A percentile compares a stretch with the other conserved stretches of the same genome.
Conservation (phyloP, 441 rosid species). For the Mallotus japonicus region DNA sequence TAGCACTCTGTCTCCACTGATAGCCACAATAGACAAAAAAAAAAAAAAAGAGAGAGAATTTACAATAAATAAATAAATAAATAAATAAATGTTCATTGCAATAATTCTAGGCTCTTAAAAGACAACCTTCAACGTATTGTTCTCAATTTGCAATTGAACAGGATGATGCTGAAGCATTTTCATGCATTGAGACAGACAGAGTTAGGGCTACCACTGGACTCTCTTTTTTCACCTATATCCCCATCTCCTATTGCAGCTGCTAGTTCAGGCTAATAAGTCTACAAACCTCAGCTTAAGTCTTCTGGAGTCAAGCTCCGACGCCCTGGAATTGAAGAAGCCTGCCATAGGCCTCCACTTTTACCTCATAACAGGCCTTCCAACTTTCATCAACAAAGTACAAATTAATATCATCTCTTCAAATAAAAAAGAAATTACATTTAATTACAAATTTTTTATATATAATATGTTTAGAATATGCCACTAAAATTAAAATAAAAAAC, state of each 20-base stretch:
- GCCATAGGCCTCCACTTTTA: conserved; percentile 84
- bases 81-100: too few species aligned
- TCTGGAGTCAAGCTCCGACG: conserved; percentile 76
- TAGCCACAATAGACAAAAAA: too few species aligned
- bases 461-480: too few species aligned
- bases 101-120: not conserved
- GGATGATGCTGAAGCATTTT: conserved; percentile 83
- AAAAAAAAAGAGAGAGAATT: not conserved
- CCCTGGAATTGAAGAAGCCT: conserved; percentile 72
- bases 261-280: conserved; percentile 96
- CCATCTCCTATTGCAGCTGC: conserved; percentile 71
- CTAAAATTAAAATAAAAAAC: too few species aligned
- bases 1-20: too few species aligned
- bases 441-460: too few species aligned
- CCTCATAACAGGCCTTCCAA: conserved; percentile 77
- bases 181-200: conserved; percentile 78
- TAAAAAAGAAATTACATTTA: too few species aligned
- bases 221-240: conserved; percentile 60
- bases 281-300: conserved; percentile 77
- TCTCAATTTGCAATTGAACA: conserved; percentile 28
- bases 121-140: not conserved
- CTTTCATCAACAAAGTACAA: conserved; percentile 61
- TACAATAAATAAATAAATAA: too few species aligned
- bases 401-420: too few species aligned
- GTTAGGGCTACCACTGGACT: conserved; percentile 51